phyloP scores from a whole-genome alignment of 176 grass and related monocot genomes.

The Avena atlantica region DNA sequence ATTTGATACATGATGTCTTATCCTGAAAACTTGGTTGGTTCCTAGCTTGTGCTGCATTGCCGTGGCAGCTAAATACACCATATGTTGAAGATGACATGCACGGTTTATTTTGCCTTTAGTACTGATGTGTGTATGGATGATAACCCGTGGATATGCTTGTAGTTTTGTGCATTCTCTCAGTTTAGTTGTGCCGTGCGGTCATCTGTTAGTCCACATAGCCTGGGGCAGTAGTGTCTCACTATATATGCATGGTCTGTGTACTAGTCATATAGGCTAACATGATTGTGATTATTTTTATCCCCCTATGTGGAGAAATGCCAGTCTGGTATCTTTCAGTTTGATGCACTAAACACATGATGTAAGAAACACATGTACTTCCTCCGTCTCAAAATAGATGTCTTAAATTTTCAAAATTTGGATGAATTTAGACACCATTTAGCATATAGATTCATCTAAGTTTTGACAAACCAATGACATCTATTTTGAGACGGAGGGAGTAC shows the following conservation, averaged over 20 bases:
- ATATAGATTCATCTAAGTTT: too few relatives aligned
- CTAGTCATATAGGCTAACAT: conserved; percentile 11
- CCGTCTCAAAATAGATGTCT: too few relatives aligned
- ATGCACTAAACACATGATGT: conserved; percentile 26
- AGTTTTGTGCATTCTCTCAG: conserved; percentile 19
- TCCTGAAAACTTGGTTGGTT: neutral
- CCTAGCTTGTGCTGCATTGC: conserved; percentile 18
- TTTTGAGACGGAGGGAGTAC: too few relatives aligned
- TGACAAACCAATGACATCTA: too few relatives aligned
- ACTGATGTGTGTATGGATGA: neutral
- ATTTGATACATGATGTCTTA: conserved; percentile 31
- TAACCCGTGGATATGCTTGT: neutral
- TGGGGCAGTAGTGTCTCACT: neutral
- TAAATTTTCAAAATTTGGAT: too few relatives aligned
- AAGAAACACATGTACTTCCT: neutral
- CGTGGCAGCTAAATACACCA: neutral
- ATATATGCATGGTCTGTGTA: conserved; percentile 6
- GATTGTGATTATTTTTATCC: conserved; percentile 21
- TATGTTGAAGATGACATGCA: conserved; percentile 16
- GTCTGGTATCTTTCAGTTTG: neutral
- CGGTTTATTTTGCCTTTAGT: conserved; percentile 9
- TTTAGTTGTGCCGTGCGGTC: conserved; percentile 38
- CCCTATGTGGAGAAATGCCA: neutral
- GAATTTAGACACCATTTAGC: too few relatives aligned
- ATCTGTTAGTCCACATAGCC: conserved; percentile 39